Base-by-base conservation (phyloP, 1,139 yeast genomes). In the Zygosaccharomyces pseudobailii region DNA sequence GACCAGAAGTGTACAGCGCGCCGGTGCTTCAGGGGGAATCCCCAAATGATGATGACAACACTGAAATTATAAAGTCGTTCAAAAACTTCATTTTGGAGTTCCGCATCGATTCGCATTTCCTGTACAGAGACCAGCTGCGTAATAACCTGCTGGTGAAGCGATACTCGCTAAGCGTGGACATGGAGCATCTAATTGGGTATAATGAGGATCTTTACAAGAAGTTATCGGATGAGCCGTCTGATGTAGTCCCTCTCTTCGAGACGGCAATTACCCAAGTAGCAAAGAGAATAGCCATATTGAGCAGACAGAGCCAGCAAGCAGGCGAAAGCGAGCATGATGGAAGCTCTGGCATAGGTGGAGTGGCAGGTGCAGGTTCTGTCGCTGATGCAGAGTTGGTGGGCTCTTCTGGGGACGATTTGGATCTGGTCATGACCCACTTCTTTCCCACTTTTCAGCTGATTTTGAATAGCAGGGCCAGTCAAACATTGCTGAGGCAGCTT, bases 201-300 rank as follows among this genome's bases (percentile, higher is more conserved):
- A 87, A 88, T 63, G 97, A 89, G 62, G 95, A 87, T 56, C 74
- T 94, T 49, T 90, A 89, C 62, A 92, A 89, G 66, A 80, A 80
- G 56, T 73, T 94, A 54, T 71, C 82, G 47, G 96, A 88, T 61
- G 94, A 87, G 59, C 98, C 99, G 0, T 74, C 85, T 2, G 97
- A 88, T 47, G 80, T 87, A 76, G 80, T 92, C 34, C 96, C 97
- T 1, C 69, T 89, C 48, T 90, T 94, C 61, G 98, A 94, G 66
- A 75, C 69, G 43, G 97, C 97, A 42, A 88, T 89, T 50, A 84
- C 95, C 6, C 95, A 87, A 52, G 90, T 89, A 35, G 97, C 97
- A 5, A 83, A 84, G 59, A 73, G 94, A 60, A 83, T 89, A 51
- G 83, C 66, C 71, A 83, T 52, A 71, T 82, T 46, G 72, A 74